Base-by-base conservation (phyloP, 2,329 filamentous ascomycete genomes). In the Diaporthe capsici region DNA sequence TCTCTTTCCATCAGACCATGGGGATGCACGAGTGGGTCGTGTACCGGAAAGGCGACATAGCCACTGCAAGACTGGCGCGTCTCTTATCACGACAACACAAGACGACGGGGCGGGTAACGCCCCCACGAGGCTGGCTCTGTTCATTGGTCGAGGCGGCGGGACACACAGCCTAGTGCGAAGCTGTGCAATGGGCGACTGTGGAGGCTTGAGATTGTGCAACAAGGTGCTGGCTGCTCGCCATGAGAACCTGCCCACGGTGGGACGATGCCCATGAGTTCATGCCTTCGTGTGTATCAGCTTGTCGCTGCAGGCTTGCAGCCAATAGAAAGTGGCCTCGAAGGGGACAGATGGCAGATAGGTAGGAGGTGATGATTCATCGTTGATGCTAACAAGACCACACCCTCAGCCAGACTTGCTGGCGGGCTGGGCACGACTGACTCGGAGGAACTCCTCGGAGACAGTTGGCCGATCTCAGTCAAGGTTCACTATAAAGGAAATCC, bases 321-420 rank as follows among this genome's bases (percentile, higher is more conserved):
- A 70, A 55, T 70, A 17, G 12, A 34, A 12, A 25, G 15, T 28
- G n/a, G 13, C 8, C 34, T 53, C 9, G 12, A 12, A 34, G 2
- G 17, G 65, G 34, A 42, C 13, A 20, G 34, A 10, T 39, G 1
- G 25, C 22, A 42, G 65, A 42, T 55, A 55, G 65, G n/a, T 28
- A 22, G 15, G 47, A 53, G n/a, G 49, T 55, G 65, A 70, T 70
- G 65, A 70, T 70, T 70, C 65, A 70, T 70, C 65, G 65, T 70
- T 53, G 34, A 1, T 70, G 49, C 65, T 70, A 70, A 70, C 65
- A 70, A 17, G 49, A 55, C 47, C 65, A 42, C 65, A 39, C 13
- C n/a, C 65, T 65, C 60, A 37, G 17, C 34, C 31, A 51, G 12
- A 17, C 28, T 17, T 20, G 28, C 39, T 67, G 65, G 65, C 47